Percentiles rank a stretch among this genome's conserved stretches.
Evolutionary conservation across 2,329 filamentous ascomycete species (phyloP).

Genomic region (Talaromyces rugulosus): DNA sequence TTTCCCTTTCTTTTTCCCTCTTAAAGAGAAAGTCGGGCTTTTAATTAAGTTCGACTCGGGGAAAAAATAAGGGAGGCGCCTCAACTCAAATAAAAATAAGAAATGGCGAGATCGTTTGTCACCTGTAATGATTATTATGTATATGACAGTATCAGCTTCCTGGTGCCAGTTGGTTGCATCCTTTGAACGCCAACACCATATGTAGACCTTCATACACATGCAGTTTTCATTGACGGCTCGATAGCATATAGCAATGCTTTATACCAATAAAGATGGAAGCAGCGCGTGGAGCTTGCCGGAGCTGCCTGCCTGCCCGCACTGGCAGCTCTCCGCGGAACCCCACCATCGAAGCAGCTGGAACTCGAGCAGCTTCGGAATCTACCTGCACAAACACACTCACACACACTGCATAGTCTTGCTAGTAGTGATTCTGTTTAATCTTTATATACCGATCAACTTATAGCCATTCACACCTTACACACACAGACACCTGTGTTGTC

Average conservation of each 20-base stretch:
- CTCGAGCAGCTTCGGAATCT: neutral
- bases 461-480: neutral
- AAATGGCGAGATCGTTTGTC: neutral
- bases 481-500: neutral
- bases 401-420: neutral
- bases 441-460: neutral
- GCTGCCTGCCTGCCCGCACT: neutral
- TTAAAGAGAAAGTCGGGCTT: neutral
- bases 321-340: neutral
- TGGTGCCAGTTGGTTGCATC: no score
- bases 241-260: neutral
- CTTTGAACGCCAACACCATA: no score
- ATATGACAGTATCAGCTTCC: no score
- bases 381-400: no score
- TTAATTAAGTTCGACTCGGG: neutral
- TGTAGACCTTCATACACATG: no score
- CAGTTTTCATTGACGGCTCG: no score
- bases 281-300: neutral
- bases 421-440: neutral
- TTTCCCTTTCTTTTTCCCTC: neutral
- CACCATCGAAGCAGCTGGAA: slow-evolving; percentile 8
- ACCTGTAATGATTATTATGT: neutral
- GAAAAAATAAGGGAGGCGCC: neutral
- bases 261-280: neutral
- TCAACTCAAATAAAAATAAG: neutral